Evolutionary conservation across 129 eudicot species (phyloP), one percentile per base, ranked within the genome.

Genomic region (Lactuca sativa): DNA sequence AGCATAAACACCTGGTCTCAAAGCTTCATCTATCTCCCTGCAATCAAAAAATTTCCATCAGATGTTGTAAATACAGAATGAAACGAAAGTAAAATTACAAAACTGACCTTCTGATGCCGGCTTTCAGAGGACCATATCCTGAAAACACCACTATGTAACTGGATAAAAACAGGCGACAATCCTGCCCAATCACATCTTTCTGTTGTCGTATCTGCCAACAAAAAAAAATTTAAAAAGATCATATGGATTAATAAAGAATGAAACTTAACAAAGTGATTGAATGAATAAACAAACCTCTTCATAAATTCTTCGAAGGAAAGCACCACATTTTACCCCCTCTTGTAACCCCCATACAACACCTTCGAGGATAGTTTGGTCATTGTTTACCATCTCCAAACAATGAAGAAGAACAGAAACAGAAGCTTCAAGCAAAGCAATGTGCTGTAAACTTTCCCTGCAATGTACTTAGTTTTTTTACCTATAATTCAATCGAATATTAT

Each of bases 1-100:
- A 64, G 98, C 98, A 70, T 93, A 93, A 15, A 93, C 73, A 40
- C 98, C 98, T 7, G 96, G 96, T 72, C 87, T 93, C 79, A 93
- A 79, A 63, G 92, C 90, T 83, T 86, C 96, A 71, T 93, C 95
- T 63, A 93, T 76, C 77, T 93, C 96, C 92, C 98, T 93, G 86
- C 63, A 71, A 74, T 62, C 51, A 34, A 21, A 21, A 21, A 21
- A 64, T 47, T 44, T 67, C 11, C 62, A 15, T 41, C 54, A 36
- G 17, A 25, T 25, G 30, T 25, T 25, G 30, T 25, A 25, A 25
- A 25, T 25, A 25, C 2, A 25, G 30, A 25, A 25, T 25, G 30
- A 25, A 25, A 25, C 3, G 9, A 54, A 56, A 18, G n/a, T 63
- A 49, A 60, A 64, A 67, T 56, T 52, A 52, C 51, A 48, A 54